Evolutionary conservation across 164 flowering plant species (phyloP).

Genomic region (Vitis amurensis): DNA sequence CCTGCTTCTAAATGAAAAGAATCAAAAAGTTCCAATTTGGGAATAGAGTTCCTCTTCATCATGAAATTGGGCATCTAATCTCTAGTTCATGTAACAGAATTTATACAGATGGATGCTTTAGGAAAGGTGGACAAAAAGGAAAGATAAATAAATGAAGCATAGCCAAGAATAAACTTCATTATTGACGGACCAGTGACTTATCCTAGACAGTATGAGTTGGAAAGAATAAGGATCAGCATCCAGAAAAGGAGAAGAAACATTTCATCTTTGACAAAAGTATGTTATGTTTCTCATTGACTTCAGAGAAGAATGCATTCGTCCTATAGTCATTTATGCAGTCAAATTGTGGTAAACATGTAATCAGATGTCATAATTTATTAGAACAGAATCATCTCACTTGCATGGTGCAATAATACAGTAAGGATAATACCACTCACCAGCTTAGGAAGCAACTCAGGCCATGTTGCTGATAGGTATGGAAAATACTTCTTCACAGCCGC

Average conservation of each 20-base stretch:
- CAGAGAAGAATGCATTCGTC: not conserved
- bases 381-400: not conserved
- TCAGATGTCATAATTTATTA: not conserved
- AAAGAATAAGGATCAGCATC: too few species aligned
- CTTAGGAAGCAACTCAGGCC: constrained; percentile 32
- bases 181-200: not conserved
- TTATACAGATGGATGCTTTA: not conserved
- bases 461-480: constrained; percentile 22
- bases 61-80: not conserved
- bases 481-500: constrained; percentile 33
- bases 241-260: not conserved
- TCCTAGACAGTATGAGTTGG: not conserved
- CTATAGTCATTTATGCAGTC: not conserved
- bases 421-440: constrained; percentile 30
- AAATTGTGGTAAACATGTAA: not conserved
- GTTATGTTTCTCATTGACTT: not conserved
- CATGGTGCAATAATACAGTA: not conserved
- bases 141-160: not conserved
- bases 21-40: not conserved
- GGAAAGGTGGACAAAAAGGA: not conserved
- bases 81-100: too few species aligned
- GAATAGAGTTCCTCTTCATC: not conserved
- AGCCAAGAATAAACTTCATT: not conserved
- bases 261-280: not conserved
- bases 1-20: too few species aligned